A percentile compares a stretch with the other conserved stretches of the same genome.
These are phyloP conservation scores for Ceratobasidium sp. DNA, from an alignment of 1,284 basidiomycete genomes.

Conservation along the genomic window DNA sequence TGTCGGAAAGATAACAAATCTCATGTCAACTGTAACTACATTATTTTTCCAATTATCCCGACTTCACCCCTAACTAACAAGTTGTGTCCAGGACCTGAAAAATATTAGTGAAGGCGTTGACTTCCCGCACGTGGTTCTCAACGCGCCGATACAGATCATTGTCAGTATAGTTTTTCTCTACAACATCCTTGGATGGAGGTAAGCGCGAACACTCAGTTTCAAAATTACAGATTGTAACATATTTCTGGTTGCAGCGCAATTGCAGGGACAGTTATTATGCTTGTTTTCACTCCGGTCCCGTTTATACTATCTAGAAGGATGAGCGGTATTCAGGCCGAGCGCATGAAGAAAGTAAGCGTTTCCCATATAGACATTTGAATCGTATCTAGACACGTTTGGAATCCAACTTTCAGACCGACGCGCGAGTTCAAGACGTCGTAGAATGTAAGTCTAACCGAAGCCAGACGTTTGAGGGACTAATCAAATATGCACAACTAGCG, in stretches of 20 bases:
- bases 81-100: slow-evolving; percentile 34
- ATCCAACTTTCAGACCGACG: slow-evolving; percentile 48
- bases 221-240: not conserved
- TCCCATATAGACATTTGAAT: not conserved
- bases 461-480: not conserved
- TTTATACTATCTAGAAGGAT: slow-evolving; percentile 42
- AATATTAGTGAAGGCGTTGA: slow-evolving; percentile 49
- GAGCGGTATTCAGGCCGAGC: slow-evolving; percentile 51
- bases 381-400: not conserved
- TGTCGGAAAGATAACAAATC: slow-evolving; percentile 48
- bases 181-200: slow-evolving; percentile 48
- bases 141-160: slow-evolving; percentile 43
- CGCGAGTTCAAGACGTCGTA: slow-evolving; percentile 47
- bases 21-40: slow-evolving; percentile 43
- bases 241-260: slow-evolving; percentile 29
- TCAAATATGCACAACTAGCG: slow-evolving; percentile 28
- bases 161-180: slow-evolving; percentile 48
- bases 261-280: slow-evolving; percentile 45
- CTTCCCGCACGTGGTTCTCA: slow-evolving; percentile 47
- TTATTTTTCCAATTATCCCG: not conserved
- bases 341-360: slow-evolving; percentile 52
- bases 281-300: slow-evolving; percentile 44
- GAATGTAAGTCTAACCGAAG: slow-evolving; percentile 45
- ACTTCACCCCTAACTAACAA: not conserved
- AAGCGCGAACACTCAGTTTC: not conserved